Conservation (phyloP, 176 grass and related monocot genomes). For the Oryza meridionalis region DNA sequence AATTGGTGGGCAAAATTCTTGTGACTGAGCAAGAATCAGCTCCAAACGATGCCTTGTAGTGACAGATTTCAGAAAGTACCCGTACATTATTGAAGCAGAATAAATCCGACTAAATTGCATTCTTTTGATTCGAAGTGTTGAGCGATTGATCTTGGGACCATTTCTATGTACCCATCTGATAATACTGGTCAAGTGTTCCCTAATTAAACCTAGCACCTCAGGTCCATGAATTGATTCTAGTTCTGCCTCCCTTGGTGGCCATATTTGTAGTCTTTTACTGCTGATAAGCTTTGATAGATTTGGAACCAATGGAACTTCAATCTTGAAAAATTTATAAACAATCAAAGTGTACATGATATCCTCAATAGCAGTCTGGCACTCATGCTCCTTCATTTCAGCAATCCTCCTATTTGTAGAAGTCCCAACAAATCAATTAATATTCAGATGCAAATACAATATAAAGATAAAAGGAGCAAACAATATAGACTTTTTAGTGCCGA, state of each 20-base stretch:
- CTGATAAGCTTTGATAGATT: conserved; percentile 54
- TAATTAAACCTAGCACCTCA: conserved; percentile 54
- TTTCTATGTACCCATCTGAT: conserved; percentile 65
- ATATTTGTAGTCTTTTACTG: conserved; percentile 56
- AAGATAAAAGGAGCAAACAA: conserved; percentile 7
- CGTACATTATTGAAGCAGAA: conserved; percentile 65
- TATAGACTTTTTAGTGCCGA: not conserved
- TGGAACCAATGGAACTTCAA: conserved; percentile 73
- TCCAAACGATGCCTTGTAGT: conserved; percentile 55
- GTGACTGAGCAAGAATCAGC: conserved; percentile 37
- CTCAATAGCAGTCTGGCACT: conserved; percentile 59
- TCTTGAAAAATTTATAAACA: conserved; percentile 64
- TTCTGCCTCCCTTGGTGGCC: conserved; percentile 58
- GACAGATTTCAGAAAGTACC: conserved; percentile 65
- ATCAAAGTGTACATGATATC: conserved; percentile 69
- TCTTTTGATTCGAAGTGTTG: conserved; percentile 58
- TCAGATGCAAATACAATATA: not conserved
- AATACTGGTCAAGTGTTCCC: conserved; percentile 61
- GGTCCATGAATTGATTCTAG: conserved; percentile 61
- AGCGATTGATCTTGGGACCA: conserved; percentile 55
- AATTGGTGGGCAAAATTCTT: conserved; percentile 39
- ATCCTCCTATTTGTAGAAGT: conserved; percentile 54
- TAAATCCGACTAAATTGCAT: conserved; percentile 53
- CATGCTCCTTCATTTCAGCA: conserved; percentile 61
- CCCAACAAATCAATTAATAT: conserved; percentile 29